phyloP scores from a whole-genome alignment of 192 early-diverging fungal species.

The Backusella luteola region DNA sequence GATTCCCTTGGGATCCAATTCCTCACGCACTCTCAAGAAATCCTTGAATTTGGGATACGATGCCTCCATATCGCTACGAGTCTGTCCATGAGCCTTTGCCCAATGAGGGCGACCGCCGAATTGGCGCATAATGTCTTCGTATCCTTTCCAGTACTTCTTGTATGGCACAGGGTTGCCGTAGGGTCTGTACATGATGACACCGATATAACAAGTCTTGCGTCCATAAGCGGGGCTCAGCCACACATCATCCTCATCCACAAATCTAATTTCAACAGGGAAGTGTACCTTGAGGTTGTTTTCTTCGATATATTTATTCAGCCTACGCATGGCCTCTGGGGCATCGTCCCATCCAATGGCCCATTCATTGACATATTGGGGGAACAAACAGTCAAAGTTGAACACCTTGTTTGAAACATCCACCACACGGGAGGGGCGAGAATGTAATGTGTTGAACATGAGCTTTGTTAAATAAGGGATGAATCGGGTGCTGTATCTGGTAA shows the following conservation, averaged over 20 bases:
- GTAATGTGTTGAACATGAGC: conserved; percentile 55
- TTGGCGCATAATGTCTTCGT: conserved; percentile 69
- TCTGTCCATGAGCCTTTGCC: conserved; percentile 72
- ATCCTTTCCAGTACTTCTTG: conserved; percentile 67
- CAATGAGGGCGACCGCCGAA: conserved; percentile 71
- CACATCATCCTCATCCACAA: conserved; percentile 62
- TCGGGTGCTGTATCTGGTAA: conserved; percentile 47
- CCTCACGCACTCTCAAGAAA: conserved; percentile 51
- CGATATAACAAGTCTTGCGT: conserved; percentile 70
- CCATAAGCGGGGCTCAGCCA: conserved; percentile 71
- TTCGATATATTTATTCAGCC: conserved; percentile 55
- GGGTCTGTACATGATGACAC: conserved; percentile 76
- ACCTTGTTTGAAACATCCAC: conserved; percentile 62
- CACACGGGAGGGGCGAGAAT: conserved; percentile 45
- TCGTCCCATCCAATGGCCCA: conserved; percentile 71
- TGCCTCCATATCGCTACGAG: conserved; percentile 44
- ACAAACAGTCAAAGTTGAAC: conserved; percentile 71
- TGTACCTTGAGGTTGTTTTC: conserved; percentile 58
- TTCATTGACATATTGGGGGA: conserved; percentile 70
- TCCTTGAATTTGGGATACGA: conserved; percentile 64
- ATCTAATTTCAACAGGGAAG: conserved; percentile 73
- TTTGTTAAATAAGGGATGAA: conserved; percentile 49
- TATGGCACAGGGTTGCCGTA: conserved; percentile 66
- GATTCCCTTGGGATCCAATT: conserved; percentile 64
- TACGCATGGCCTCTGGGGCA: conserved; percentile 51